Evolutionary conservation across 2,329 filamentous ascomycete species (phyloP).

Genomic region (Trichoderma brevicompactum): DNA sequence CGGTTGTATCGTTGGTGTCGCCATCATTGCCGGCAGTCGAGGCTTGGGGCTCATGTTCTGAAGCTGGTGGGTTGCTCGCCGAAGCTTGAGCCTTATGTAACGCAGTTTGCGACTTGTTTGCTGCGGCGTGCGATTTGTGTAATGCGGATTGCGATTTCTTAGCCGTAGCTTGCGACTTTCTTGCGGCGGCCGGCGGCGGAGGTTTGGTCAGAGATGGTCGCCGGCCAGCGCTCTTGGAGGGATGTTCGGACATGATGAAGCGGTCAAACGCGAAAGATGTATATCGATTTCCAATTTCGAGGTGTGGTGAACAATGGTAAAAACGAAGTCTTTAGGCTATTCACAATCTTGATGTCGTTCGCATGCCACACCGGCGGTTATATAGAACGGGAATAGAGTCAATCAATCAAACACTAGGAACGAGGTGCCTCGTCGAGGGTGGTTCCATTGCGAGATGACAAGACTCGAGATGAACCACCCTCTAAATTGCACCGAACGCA

Average conservation of each 20-base stretch:
- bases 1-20: slow-evolving; percentile 46
- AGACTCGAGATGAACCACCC: slow-evolving; percentile 52
- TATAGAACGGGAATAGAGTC: slow-evolving; percentile 11
- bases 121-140: not conserved
- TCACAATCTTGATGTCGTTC: not conserved
- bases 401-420: slow-evolving; percentile 15
- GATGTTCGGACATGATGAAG: slow-evolving; percentile 33
- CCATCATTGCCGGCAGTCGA: slow-evolving; percentile 45
- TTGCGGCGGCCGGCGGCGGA: not conserved
- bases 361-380: slow-evolving; percentile 19
- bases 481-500: slow-evolving; percentile 56
- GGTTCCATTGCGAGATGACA: slow-evolving; percentile 58
- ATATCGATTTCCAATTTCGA: slow-evolving; percentile 4
- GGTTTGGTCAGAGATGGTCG: slow-evolving; percentile 29
- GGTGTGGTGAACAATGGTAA: slow-evolving; percentile 1
- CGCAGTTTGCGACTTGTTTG: not conserved
- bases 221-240: slow-evolving; percentile 33
- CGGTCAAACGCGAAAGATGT: not conserved
- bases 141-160: slow-evolving; percentile 18
- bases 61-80: not conserved
- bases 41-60: not conserved
- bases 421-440: slow-evolving; percentile 53
- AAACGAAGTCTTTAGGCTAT: not conserved
- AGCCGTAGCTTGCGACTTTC: slow-evolving; percentile 8
- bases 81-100: slow-evolving; percentile 4